Evolutionary conservation across 352 stramenopile species (phyloP).

Genomic region (Albugo candida): DNA sequence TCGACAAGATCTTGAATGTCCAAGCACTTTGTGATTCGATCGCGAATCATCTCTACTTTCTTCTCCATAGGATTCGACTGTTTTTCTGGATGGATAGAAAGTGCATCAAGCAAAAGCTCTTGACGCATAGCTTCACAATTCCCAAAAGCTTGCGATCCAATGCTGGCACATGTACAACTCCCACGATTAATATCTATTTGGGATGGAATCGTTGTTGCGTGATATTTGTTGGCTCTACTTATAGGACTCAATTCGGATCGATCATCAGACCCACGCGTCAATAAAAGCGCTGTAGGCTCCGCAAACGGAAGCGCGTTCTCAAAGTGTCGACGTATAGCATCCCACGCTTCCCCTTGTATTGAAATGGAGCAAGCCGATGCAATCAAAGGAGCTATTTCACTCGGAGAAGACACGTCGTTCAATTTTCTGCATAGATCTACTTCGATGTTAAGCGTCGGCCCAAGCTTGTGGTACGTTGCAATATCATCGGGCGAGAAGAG

Average conservation of each 20-base stretch:
- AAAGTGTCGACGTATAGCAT: constrained; percentile 61
- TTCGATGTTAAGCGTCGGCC: constrained; percentile 39
- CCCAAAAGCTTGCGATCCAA: constrained; percentile 39
- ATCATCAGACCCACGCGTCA: constrained; percentile 73
- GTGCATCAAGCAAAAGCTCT: constrained; percentile 51
- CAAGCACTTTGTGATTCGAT: constrained; percentile 34
- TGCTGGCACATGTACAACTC: constrained; percentile 75
- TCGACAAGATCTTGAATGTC: constrained; percentile 30
- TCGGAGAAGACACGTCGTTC: constrained; percentile 26
- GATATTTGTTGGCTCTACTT: constrained; percentile 79
- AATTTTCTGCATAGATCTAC: constrained; percentile 43
- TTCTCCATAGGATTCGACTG: constrained; percentile 42
- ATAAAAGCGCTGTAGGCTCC: constrained; percentile 64
- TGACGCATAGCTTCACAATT: constrained; percentile 44
- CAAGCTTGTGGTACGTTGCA: constrained; percentile 26
- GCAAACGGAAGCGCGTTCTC: constrained; percentile 53
- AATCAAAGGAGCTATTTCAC: constrained; percentile 42
- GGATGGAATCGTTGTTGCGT: constrained; percentile 55
- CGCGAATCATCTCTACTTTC: constrained; percentile 39
- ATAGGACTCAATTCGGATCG: constrained; percentile 48
- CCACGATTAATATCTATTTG: constrained; percentile 43
- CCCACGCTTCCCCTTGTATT: constrained; percentile 48
- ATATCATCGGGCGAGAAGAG: constrained; percentile 41
- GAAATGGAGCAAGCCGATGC: constrained; percentile 46
- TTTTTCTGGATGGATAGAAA: constrained; percentile 69